Conservation (phyloP, 257 asterid genomes). For the Gynochthodes officinalis region DNA sequence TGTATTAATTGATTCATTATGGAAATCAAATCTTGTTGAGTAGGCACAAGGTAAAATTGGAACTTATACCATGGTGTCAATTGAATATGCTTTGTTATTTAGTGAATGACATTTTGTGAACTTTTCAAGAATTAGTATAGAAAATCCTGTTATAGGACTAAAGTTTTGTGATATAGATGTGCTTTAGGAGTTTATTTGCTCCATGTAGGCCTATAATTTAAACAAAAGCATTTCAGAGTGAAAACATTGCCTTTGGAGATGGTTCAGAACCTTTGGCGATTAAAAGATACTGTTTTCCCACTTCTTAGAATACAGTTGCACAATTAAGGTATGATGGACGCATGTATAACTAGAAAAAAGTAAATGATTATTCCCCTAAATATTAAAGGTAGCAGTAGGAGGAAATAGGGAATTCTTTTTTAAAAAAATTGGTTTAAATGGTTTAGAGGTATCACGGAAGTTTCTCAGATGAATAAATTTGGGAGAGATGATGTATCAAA, state of each 20-base stretch:
- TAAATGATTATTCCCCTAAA: neutral
- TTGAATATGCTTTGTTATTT: too few relatives aligned
- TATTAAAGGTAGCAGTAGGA: neutral
- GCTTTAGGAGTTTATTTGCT: neutral
- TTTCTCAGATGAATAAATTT: neutral
- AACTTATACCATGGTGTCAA: too few relatives aligned
- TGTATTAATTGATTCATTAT: conserved; percentile 7
- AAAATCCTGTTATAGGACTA: neutral
- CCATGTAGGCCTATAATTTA: neutral
- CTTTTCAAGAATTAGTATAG: neutral
- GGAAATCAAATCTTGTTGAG: too few relatives aligned
- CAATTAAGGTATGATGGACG: neutral
- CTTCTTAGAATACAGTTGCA: too few relatives aligned
- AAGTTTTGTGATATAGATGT: neutral
- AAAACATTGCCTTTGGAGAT: neutral
- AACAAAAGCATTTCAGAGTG: neutral
- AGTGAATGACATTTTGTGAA: neutral
- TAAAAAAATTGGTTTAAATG: neutral
- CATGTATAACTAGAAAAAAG: neutral
- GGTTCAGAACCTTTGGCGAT: neutral
- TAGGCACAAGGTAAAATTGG: too few relatives aligned
- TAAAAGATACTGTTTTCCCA: neutral
- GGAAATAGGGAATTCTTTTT: neutral
- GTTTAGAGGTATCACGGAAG: neutral
- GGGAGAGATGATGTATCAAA: too few relatives aligned